Evolutionary conservation across 1,139 yeast genomes (phyloP).

Genomic region (Wickerhamiella pararugosa): DNA sequence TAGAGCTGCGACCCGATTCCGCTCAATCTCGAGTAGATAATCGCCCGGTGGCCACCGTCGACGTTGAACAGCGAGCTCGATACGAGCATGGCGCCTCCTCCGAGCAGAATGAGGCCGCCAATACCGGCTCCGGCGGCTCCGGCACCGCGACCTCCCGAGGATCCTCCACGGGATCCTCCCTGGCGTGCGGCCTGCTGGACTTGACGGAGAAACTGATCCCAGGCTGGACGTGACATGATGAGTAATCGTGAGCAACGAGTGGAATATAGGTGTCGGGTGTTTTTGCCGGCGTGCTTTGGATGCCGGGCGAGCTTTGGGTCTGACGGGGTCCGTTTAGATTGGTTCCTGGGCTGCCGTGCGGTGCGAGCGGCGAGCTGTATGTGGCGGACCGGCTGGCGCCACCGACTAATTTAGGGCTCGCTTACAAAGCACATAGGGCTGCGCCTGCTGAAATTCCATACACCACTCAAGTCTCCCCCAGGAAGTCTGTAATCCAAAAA

Average conservation of each 20-base stretch:
- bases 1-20: slow-evolving; percentile 82
- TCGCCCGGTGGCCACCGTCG: slow-evolving; percentile 98
- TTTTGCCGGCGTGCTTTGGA: too few relatives aligned
- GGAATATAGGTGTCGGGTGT: too few relatives aligned
- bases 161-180: slow-evolving; percentile 28
- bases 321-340: too few relatives aligned
- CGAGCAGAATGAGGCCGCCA: slow-evolving; percentile 61
- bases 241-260: too few relatives aligned
- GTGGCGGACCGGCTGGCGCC: too few relatives aligned
- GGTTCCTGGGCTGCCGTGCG: too few relatives aligned
- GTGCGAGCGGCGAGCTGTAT: too few relatives aligned
- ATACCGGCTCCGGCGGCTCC: slow-evolving; percentile 40
- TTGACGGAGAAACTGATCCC: slow-evolving; percentile 13
- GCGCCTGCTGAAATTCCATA: background rate
- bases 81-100: slow-evolving; percentile 52
- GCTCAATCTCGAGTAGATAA: slow-evolving; percentile 71
- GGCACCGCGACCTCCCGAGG: slow-evolving; percentile 31
- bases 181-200: slow-evolving; percentile 42
- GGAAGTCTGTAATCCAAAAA: slow-evolving; percentile 29
- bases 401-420: too few relatives aligned
- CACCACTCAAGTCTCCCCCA: slow-evolving; percentile 8
- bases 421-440: background rate
- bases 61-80: slow-evolving; percentile 81
- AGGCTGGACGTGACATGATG: background rate
- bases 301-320: too few relatives aligned